Percentiles rank a stretch among this genome's conserved stretches.
Conservation (phyloP, 306 rosid species). For the Carpinus viminea region DNA sequence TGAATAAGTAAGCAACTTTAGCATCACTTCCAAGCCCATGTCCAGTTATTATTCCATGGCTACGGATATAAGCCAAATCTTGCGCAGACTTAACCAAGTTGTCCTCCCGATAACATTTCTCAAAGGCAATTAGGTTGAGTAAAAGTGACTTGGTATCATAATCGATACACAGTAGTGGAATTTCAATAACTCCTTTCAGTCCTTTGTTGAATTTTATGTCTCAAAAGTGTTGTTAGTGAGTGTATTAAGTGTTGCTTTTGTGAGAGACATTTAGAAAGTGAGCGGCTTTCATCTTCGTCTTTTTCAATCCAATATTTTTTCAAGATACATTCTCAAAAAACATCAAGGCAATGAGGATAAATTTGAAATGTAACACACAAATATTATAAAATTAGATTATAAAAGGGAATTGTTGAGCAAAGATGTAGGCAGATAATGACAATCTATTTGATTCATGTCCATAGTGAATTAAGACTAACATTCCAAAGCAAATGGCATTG, state of each 20-base stretch:
- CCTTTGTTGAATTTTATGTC: slow-evolving; percentile 62
- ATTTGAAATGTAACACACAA: too few species aligned
- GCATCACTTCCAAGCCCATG: slow-evolving; percentile 88
- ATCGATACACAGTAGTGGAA: slow-evolving; percentile 71
- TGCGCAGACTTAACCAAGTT: slow-evolving; percentile 78
- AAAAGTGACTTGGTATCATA: slow-evolving; percentile 81
- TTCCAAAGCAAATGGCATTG: slow-evolving; percentile 26
- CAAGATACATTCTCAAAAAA: slow-evolving; percentile 67
- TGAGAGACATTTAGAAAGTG: slow-evolving; percentile 29
- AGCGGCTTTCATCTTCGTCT: too few species aligned
- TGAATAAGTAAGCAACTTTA: slow-evolving; percentile 85
- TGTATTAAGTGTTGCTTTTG: slow-evolving; percentile 73
- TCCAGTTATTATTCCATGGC: slow-evolving; percentile 87
- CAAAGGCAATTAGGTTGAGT: slow-evolving; percentile 72
- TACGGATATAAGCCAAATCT: slow-evolving; percentile 84
- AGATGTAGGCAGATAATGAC: background rate
- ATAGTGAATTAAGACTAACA: slow-evolving; percentile 10
- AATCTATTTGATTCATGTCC: background rate
- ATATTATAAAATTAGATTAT: background rate
- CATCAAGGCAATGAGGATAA: slow-evolving; percentile 69
- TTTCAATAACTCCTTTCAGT: slow-evolving; percentile 58
- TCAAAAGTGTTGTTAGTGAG: slow-evolving; percentile 84
- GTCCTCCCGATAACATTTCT: slow-evolving; percentile 90
- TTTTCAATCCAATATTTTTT: slow-evolving; percentile 25
- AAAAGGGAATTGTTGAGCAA: slow-evolving; percentile 54